Conservation (phyloP, 495 filamentous ascomycete species). For the Lophium mytilinum region DNA sequence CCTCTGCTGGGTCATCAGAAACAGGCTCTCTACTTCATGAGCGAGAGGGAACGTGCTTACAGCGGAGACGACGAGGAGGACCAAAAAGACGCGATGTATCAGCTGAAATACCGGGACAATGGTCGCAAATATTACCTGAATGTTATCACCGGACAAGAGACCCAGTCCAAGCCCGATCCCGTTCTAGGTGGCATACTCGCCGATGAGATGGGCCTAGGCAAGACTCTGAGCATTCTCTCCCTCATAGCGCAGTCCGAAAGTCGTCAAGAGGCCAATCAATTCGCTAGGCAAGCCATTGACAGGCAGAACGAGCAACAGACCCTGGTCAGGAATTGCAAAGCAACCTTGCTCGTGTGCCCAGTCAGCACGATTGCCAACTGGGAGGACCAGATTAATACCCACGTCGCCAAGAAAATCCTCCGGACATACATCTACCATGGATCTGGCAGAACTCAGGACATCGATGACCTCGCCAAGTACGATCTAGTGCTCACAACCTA, state of each 20-base stretch:
- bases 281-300: conserved; percentile 38
- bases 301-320: conserved; percentile 9
- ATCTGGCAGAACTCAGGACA: conserved; percentile 55
- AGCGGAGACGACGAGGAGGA: conserved; percentile 45
- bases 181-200: conserved; percentile 82
- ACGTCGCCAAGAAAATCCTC: conserved; percentile 55
- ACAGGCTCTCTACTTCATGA: conserved; percentile 86
- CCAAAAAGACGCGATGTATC: conserved; percentile 67
- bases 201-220: conserved; percentile 97
- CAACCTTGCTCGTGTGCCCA: conserved; percentile 85
- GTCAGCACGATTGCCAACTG: conserved; percentile 87
- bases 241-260: conserved; percentile 51
- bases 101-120: conserved; percentile 34
- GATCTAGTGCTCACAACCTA: conserved; percentile 92
- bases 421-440: conserved; percentile 81
- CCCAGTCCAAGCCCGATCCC: conserved; percentile 57
- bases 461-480: conserved; percentile 57
- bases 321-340: conserved; percentile 58
- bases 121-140: conserved; percentile 62
- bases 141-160: conserved; percentile 67
- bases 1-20: conserved; percentile 79
- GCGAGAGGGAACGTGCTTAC: conserved; percentile 60
- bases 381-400: conserved; percentile 79
- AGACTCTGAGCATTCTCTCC: conserved; percentile 82
- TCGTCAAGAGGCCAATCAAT: conserved; percentile 49